Conservation (phyloP, 169 alveolate species). For the Sarcocystis neurona region DNA sequence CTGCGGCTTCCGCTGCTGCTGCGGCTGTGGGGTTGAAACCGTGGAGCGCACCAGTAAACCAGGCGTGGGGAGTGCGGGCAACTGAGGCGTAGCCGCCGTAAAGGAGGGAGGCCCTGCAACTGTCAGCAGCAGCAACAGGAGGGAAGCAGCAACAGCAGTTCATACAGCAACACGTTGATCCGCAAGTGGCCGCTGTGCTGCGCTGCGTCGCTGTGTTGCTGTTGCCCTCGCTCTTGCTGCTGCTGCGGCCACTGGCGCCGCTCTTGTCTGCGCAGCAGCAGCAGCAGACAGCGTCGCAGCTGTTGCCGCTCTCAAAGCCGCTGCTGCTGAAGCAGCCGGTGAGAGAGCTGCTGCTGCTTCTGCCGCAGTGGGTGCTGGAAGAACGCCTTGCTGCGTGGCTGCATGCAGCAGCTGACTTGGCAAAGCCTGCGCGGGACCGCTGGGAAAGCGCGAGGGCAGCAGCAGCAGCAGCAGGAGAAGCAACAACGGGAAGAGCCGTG, state of each 20-base stretch:
- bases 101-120: neutral
- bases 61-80: conserved; percentile 49
- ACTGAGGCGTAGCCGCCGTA: conserved; percentile 33
- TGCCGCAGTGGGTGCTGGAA: too few relatives aligned
- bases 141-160: too few relatives aligned
- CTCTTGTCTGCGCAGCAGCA: neutral
- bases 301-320: neutral
- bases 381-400: too few relatives aligned
- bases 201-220: neutral
- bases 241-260: neutral
- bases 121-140: too few relatives aligned
- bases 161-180: neutral
- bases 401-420: too few relatives aligned
- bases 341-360: conserved; percentile 34
- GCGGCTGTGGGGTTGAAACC: neutral
- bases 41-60: conserved; percentile 50
- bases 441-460: too few relatives aligned
- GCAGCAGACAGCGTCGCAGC: neutral
- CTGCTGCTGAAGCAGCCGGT: conserved; percentile 29
- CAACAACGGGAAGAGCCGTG: neutral
- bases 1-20: neutral
- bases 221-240: neutral
- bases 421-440: too few relatives aligned
- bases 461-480: neutral
- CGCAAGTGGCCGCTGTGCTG: neutral